Conservation (phyloP, 1,139 yeast species). For the Groenewaldozyma auringiensis region DNA sequence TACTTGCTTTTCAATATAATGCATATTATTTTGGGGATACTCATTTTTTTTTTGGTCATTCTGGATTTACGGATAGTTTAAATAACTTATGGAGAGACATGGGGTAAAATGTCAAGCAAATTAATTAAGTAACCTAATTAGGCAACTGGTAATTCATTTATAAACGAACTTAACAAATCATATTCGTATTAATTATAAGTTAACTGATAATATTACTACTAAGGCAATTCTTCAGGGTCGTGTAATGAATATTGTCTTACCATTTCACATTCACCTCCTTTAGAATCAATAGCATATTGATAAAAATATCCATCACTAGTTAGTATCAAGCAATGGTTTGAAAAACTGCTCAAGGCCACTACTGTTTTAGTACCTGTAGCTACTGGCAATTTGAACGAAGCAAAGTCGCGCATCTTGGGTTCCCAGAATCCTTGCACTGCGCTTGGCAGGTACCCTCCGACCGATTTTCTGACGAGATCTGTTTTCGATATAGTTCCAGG, state of each 20-base stretch:
- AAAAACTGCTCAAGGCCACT: constrained; percentile 39
- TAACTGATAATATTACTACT: too few species aligned
- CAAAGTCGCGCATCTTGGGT: constrained; percentile 82
- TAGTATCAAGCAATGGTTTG: constrained; percentile 66
- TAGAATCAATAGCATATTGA: constrained; percentile 75
- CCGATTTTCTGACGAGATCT: constrained; percentile 26
- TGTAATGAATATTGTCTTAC: constrained; percentile 54
- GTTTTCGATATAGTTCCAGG: background rate
- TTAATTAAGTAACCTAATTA: too few species aligned
- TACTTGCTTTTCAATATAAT: background rate
- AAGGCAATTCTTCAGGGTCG: background rate
- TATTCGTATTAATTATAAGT: too few species aligned
- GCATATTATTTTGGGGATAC: background rate
- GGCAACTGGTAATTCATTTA: background rate
- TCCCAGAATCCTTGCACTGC: constrained; percentile 80
- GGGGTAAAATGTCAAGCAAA: too few species aligned
- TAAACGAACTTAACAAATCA: background rate
- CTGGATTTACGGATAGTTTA: too few species aligned
- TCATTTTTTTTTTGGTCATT: too few species aligned
- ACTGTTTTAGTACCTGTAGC: constrained; percentile 33
- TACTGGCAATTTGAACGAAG: constrained; percentile 76
- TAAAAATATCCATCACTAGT: constrained; percentile 84
- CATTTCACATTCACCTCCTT: constrained; percentile 90
- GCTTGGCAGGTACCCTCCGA: constrained; percentile 82
- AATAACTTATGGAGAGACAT: too few species aligned